These are phyloP conservation scores for Rhodotorula sp. DNA, from an alignment of 1,284 basidiomycete species.

Conservation along the genomic window DNA sequence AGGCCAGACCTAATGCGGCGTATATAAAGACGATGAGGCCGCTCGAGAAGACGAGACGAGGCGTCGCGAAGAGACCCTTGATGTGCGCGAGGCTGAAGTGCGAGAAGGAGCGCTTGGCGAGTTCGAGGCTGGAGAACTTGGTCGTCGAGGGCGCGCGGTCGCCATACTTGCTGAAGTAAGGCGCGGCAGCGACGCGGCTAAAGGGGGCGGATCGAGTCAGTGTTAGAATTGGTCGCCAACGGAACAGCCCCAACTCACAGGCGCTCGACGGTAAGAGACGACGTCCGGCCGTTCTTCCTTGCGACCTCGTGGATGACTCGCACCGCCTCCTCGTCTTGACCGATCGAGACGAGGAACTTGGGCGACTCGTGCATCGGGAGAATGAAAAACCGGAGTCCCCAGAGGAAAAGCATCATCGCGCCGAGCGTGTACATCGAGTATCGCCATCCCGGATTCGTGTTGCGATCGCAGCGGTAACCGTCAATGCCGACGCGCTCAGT, in stretches of 20 bases:
- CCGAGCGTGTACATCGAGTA: conserved; percentile 6
- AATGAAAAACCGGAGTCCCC: neutral
- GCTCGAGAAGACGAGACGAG: neutral
- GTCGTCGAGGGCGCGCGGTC: neutral
- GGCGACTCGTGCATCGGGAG: conserved; percentile 6
- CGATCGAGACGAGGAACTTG: neutral
- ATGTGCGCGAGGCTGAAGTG: neutral
- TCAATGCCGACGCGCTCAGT: neutral
- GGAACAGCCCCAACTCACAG: neutral
- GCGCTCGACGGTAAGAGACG: neutral
- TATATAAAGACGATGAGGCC: conserved; percentile 2
- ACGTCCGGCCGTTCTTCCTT: neutral
- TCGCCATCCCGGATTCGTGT: neutral
- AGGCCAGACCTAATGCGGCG: neutral
- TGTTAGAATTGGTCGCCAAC: neutral
- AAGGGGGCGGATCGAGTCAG: no score
- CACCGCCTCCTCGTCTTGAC: conserved; percentile 1
- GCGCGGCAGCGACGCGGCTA: neutral
- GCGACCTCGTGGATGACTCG: neutral
- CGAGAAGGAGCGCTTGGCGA: conserved; percentile 1
- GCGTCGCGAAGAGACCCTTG: neutral
- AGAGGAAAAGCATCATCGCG: conserved; percentile 5
- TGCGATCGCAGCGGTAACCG: neutral
- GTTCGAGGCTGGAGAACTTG: neutral
- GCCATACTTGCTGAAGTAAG: neutral